These are phyloP conservation scores for Colletotrichum orchidophilum DNA, from an alignment of 2,329 filamentous ascomycete species.

Conservation along the genomic window DNA sequence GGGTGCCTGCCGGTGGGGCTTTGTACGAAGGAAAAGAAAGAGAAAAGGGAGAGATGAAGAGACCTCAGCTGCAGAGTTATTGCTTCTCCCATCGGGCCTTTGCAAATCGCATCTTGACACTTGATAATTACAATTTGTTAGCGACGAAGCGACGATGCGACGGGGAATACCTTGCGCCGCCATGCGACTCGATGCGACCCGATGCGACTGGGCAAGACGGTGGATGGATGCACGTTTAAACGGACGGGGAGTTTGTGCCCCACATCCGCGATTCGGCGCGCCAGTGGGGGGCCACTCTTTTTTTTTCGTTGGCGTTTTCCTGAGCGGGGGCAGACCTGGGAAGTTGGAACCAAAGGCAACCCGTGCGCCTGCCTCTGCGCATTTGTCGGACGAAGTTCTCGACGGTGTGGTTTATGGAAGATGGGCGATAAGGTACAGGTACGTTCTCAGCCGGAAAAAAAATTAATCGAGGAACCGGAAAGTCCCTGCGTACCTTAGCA, in stretches of 20 bases:
- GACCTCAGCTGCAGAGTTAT: not conserved
- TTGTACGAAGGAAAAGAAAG: not conserved
- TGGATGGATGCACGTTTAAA: not conserved
- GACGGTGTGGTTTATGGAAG: not conserved
- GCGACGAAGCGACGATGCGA: not conserved
- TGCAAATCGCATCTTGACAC: not conserved
- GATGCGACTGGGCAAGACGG: slow-evolving; percentile 6
- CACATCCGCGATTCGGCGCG: slow-evolving; percentile 25
- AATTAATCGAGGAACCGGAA: no score
- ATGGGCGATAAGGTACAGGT: no score
- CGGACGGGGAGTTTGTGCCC: slow-evolving; percentile 6
- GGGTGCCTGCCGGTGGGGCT: no score
- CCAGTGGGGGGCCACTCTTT: not conserved
- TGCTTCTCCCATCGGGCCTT: not conserved
- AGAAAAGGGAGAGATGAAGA: not conserved
- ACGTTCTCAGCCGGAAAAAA: no score
- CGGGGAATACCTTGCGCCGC: not conserved
- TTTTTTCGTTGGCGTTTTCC: not conserved
- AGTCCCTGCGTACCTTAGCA: no score
- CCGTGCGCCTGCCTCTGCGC: slow-evolving; percentile 17
- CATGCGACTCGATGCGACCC: slow-evolving; percentile 9
- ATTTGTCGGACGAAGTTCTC: not conserved
- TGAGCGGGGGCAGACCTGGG: not conserved
- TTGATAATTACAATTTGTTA: no score
- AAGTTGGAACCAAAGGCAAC: not conserved